Percentiles rank a stretch among this genome's conserved stretches.
Evolutionary conservation across 345 rosid species (phyloP).

Genomic region (Brassica incana): DNA sequence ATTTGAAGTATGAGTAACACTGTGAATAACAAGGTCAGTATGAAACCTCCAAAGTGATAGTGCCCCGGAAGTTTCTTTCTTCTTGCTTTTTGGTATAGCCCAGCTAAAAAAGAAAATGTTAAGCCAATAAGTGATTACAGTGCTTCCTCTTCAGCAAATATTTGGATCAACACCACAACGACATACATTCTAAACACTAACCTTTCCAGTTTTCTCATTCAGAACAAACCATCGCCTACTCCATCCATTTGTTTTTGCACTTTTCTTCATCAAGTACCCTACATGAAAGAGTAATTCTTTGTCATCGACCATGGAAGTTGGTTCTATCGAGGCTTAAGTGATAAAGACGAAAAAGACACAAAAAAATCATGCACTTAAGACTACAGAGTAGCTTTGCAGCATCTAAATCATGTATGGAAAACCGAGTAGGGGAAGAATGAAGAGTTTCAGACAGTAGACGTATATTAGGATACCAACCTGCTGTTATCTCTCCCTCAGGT

Average conservation of each 20-base stretch:
- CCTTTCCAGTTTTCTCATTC: conserved; percentile 98
- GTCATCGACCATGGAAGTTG: conserved; percentile 8
- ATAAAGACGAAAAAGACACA: neutral
- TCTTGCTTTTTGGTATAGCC: conserved; percentile 97
- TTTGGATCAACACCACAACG: conserved; percentile 6
- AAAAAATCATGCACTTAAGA: neutral
- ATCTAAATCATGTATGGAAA: neutral
- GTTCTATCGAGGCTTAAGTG: conserved; percentile 10
- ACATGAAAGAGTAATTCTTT: conserved; percentile 35
- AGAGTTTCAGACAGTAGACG: neutral
- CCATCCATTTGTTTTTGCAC: conserved; percentile 93
- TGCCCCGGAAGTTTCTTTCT: conserved; percentile 92
- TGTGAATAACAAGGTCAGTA: conserved; percentile 3
- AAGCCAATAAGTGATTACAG: conserved; percentile 2
- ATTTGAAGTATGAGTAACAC: conserved; percentile 10
- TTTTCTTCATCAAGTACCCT: conserved; percentile 92
- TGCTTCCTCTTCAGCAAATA: conserved; percentile 11
- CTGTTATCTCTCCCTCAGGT: conserved; percentile 90
- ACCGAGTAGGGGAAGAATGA: neutral
- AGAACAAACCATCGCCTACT: conserved; percentile 93
- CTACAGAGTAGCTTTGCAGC: neutral
- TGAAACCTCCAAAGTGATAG: conserved; percentile 87
- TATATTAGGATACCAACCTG: conserved; percentile 57
- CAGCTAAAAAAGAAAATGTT: conserved; percentile 53
- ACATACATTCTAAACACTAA: conserved; percentile 34